Percentiles rank a stretch among this genome's conserved stretches.
Evolutionary conservation across 768 basidiomycete genomes (phyloP).

Genomic region (Russula vinacea): DNA sequence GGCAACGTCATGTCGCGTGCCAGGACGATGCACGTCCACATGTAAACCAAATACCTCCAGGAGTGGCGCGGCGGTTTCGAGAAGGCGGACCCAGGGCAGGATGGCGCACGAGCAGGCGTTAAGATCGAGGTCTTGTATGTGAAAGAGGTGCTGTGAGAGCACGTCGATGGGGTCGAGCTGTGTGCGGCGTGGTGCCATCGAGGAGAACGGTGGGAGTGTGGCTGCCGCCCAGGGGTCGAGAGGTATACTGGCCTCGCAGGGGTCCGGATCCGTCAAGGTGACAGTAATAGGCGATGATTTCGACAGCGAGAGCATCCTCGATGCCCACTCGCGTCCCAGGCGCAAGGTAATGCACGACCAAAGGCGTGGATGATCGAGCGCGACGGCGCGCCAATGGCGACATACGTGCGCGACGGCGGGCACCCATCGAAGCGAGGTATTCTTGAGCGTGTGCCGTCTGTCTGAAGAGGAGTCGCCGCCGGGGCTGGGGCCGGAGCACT

Average conservation of each 20-base stretch:
- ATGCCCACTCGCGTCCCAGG: constrained; percentile 16
- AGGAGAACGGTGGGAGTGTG: neutral
- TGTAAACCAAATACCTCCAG: constrained; percentile 11
- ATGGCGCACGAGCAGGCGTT: constrained; percentile 10
- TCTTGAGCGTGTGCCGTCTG: neutral
- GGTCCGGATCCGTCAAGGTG: neutral
- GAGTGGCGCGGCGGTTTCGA: constrained; percentile 15
- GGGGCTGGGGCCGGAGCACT: neutral
- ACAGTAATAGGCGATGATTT: constrained; percentile 17
- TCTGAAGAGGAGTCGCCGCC: neutral
- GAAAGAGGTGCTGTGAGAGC: constrained; percentile 19
- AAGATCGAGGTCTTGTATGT: constrained; percentile 19
- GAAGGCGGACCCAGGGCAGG: constrained; percentile 2
- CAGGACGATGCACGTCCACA: constrained; percentile 1
- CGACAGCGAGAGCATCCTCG: constrained; percentile 18
- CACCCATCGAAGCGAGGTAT: constrained; percentile 15
- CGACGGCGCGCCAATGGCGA: constrained; percentile 22
- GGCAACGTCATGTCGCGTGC: constrained; percentile 1
- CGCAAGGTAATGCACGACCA: constrained; percentile 15
- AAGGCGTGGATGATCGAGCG: constrained; percentile 15
- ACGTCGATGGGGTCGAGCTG: constrained; percentile 14
- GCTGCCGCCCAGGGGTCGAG: neutral
- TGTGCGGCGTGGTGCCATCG: neutral
- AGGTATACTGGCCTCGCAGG: constrained; percentile 6
- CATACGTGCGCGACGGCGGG: constrained; percentile 23